Percentiles rank a stretch among this genome's conserved stretches.
phyloP scores from a whole-genome alignment of 2,329 filamentous ascomycete genomes.

The Zasmidium angulare region DNA sequence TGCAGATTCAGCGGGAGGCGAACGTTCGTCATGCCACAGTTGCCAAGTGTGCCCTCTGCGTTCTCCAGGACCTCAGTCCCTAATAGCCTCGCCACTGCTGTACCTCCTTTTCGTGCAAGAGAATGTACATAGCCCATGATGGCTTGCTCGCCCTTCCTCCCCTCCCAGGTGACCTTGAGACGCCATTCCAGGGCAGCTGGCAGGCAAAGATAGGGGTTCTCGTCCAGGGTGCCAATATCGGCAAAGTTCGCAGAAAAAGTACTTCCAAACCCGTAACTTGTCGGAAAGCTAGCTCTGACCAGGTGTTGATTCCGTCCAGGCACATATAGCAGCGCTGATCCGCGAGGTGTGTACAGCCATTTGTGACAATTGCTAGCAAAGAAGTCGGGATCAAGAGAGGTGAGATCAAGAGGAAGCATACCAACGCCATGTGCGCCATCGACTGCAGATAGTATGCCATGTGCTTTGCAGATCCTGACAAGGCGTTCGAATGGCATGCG shows the following conservation, averaged over 20 bases:
- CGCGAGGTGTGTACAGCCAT: slow-evolving; percentile 79
- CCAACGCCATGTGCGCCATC: slow-evolving; percentile 86
- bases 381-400: slow-evolving; percentile 72
- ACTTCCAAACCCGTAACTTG: slow-evolving; percentile 69
- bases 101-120: slow-evolving; percentile 64
- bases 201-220: slow-evolving; percentile 69
- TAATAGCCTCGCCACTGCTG: slow-evolving; percentile 60
- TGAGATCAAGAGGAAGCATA: slow-evolving; percentile 70
- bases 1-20: slow-evolving; percentile 61
- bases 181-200: slow-evolving; percentile 72
- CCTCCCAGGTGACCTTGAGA: slow-evolving; percentile 36
- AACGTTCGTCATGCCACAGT: slow-evolving; percentile 60
- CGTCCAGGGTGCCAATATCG: slow-evolving; percentile 74
- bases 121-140: slow-evolving; percentile 64
- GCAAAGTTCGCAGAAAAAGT: slow-evolving; percentile 57
- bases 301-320: slow-evolving; percentile 72
- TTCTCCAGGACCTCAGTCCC: slow-evolving; percentile 74
- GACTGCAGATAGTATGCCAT: slow-evolving; percentile 69
- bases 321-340: slow-evolving; percentile 78
- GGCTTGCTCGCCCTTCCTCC: slow-evolving; percentile 60
- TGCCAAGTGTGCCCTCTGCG: slow-evolving; percentile 57
- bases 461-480: slow-evolving; percentile 61
- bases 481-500: slow-evolving; percentile 75
- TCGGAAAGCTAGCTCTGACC: slow-evolving; percentile 73
- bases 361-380: slow-evolving; percentile 86